Percentiles rank a stretch among this genome's conserved stretches.
Conservation (phyloP, 192 early-diverging fungal genomes). For the Spinellus fusiger region DNA sequence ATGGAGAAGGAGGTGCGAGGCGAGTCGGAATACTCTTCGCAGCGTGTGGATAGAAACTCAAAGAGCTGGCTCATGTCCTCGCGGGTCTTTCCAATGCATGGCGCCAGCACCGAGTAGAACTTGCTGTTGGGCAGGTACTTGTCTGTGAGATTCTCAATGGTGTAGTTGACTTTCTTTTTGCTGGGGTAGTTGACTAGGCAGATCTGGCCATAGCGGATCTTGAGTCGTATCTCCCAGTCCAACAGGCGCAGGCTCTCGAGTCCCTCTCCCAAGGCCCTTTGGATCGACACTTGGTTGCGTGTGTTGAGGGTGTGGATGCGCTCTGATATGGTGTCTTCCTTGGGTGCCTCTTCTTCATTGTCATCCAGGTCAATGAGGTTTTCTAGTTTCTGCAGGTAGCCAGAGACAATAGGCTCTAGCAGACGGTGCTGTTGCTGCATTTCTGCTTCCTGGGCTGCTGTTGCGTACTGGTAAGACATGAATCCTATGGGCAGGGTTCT, state of each 20-base stretch:
- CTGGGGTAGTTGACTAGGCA: conserved; percentile 30
- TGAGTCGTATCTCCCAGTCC: conserved; percentile 33
- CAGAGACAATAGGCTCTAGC: conserved; percentile 11
- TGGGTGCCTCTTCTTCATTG: neutral
- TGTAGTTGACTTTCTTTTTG: conserved; percentile 2
- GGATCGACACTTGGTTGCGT: conserved; percentile 11
- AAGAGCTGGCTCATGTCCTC: conserved; percentile 16
- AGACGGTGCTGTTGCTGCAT: conserved; percentile 6
- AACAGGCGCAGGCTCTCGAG: conserved; percentile 27
- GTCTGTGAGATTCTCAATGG: conserved; percentile 17
- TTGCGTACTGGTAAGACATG: neutral
- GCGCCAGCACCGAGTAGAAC: conserved; percentile 28
- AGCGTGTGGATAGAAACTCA: conserved; percentile 13
- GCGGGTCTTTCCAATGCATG: conserved; percentile 23
- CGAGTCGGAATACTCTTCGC: conserved; percentile 17
- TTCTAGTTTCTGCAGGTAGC: neutral
- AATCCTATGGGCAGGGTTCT: conserved; percentile 6
- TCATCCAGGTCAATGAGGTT: conserved; percentile 22
- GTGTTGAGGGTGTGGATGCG: neutral
- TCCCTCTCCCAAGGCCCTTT: conserved; percentile 13
- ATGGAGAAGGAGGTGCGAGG: conserved; percentile 20
- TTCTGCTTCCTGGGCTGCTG: neutral
- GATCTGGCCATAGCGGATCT: conserved; percentile 33
- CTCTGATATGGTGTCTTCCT: neutral
- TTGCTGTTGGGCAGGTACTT: conserved; percentile 22